A percentile compares a stretch with the other conserved stretches of the same genome.
phyloP scores from a whole-genome alignment of 805 yeast species.

The Candida oleophila region DNA sequence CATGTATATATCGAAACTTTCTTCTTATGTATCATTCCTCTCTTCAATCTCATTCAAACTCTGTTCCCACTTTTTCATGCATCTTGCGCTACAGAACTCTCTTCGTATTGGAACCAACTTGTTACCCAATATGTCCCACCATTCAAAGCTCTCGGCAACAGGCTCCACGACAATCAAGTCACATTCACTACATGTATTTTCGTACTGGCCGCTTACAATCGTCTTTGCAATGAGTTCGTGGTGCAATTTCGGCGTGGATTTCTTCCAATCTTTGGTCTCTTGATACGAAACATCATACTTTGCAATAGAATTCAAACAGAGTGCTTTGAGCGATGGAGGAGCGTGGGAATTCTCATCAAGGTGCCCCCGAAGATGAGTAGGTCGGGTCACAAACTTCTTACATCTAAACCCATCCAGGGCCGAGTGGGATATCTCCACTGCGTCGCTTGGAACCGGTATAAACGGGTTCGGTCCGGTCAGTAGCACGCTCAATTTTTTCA shows the following conservation, averaged over 20 bases:
- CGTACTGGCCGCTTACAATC: conserved; percentile 48
- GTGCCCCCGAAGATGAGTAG: conserved; percentile 18
- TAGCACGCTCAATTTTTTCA: conserved; percentile 43
- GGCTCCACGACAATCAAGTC: conserved; percentile 49
- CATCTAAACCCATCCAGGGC: conserved; percentile 26
- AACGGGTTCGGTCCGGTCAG: conserved; percentile 57
- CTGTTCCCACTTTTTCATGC: conserved; percentile 30
- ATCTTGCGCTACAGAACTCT: conserved; percentile 54
- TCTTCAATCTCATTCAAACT: too few species aligned
- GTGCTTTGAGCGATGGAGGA: conserved; percentile 46
- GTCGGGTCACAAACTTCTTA: conserved; percentile 25
- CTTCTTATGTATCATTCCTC: too few species aligned
- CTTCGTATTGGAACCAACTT: conserved; percentile 51
- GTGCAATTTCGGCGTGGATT: conserved; percentile 41
- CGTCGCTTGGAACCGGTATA: conserved; percentile 24
- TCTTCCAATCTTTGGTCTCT: conserved; percentile 56
- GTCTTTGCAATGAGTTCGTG: conserved; percentile 51
- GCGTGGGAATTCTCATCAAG: conserved; percentile 8
- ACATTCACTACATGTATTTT: conserved; percentile 56
- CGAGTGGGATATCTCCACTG: conserved; percentile 14
- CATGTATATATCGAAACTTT: too few species aligned
- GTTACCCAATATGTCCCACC: conserved; percentile 64
- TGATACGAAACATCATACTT: conserved; percentile 51
- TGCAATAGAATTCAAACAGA: conserved; percentile 50
- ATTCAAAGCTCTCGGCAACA: conserved; percentile 57